Evolutionary conservation across 768 basidiomycete species (phyloP).

Genomic region (Lactarius vividus): DNA sequence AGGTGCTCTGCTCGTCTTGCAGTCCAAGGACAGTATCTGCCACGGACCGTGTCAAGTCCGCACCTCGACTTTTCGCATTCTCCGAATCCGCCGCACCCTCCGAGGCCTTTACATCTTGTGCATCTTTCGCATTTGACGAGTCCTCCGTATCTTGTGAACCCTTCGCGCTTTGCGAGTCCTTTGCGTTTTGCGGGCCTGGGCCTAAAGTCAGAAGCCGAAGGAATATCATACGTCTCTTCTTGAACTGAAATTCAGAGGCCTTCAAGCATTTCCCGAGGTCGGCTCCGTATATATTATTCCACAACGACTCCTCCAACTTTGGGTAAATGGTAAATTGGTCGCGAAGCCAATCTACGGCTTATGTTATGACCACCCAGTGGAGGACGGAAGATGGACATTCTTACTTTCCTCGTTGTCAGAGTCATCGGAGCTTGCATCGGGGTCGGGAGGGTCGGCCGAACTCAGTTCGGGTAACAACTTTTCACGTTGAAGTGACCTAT

Average conservation of each 20-base stretch:
- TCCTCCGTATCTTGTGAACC: no score
- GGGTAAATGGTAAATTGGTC: slow-evolving; percentile 3
- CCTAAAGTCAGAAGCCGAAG: background rate
- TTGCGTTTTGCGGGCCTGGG: background rate
- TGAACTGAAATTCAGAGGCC: background rate
- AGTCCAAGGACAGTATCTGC: background rate
- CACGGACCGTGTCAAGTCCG: background rate
- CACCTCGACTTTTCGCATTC: background rate
- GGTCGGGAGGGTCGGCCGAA: background rate
- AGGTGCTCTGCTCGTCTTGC: background rate
- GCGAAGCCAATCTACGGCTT: slow-evolving; percentile 1
- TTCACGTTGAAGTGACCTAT: slow-evolving; percentile 13
- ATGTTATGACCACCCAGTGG: background rate
- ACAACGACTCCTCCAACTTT: background rate
- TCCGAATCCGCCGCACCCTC: no score
- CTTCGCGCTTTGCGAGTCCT: background rate
- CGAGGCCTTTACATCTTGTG: no score
- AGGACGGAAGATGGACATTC: no score
- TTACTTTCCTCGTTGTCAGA: background rate
- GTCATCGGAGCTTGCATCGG: background rate
- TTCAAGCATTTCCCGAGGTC: slow-evolving; percentile 4
- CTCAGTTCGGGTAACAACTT: background rate
- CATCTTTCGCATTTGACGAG: no score
- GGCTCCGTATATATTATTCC: background rate
- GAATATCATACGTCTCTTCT: slow-evolving; percentile 10